Evolutionary conservation across 805 yeast species (phyloP).

Genomic region (Scheffersomyces amazonensis): DNA sequence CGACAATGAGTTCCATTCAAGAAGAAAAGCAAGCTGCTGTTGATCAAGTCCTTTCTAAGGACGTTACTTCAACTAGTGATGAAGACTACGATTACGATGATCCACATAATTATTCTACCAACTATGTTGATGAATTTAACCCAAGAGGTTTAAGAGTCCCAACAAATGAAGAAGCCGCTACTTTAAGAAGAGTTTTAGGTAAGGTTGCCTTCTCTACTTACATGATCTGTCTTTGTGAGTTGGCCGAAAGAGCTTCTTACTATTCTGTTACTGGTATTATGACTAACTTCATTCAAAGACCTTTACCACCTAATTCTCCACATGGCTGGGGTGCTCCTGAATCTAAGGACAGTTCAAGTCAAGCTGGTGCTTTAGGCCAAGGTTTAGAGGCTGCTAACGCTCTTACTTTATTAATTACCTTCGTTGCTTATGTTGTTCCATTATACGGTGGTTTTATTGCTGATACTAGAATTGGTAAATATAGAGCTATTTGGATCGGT

Average conservation of each 20-base stretch:
- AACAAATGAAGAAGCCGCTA: slow-evolving; percentile 19
- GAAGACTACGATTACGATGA: slow-evolving; percentile 20
- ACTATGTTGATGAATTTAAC: slow-evolving; percentile 29
- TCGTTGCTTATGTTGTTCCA: slow-evolving; percentile 50
- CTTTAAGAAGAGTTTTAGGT: slow-evolving; percentile 40
- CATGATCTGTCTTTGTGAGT: slow-evolving; percentile 49
- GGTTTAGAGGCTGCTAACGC: slow-evolving; percentile 48
- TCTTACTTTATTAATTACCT: slow-evolving; percentile 43
- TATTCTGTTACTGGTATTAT: slow-evolving; percentile 45
- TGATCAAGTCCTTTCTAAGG: neutral
- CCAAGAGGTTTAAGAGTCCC: slow-evolving; percentile 38
- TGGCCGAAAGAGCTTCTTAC: slow-evolving; percentile 56
- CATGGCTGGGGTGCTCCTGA: slow-evolving; percentile 34
- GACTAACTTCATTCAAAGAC: slow-evolving; percentile 49
- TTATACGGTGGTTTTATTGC: slow-evolving; percentile 52
- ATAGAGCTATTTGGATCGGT: slow-evolving; percentile 49
- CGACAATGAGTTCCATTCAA: no score
- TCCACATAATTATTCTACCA: slow-evolving; percentile 17
- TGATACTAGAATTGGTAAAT: slow-evolving; percentile 47
- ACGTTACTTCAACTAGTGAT: neutral
- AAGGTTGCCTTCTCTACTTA: slow-evolving; percentile 47
- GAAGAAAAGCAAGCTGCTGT: neutral
- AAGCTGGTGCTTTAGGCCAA: slow-evolving; percentile 50
- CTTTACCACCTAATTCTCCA: slow-evolving; percentile 46
- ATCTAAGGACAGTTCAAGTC: slow-evolving; percentile 23